Evolutionary conservation across 352 stramenopile genomes (phyloP).

Genomic region (Phytophthora fragariaefolia): DNA sequence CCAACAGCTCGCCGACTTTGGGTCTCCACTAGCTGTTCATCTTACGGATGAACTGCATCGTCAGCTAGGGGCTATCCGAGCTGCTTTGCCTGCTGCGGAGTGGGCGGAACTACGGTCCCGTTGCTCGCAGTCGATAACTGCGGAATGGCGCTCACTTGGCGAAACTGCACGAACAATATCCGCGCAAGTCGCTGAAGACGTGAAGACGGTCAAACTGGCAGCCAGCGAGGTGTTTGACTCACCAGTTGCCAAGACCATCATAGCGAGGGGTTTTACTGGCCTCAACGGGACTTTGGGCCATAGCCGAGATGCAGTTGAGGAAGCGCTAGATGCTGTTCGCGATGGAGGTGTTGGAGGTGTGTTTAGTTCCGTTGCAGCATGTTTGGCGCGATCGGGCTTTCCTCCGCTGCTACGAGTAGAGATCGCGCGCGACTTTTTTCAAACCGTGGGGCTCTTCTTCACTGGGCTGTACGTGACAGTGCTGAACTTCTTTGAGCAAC

Average conservation of each 20-base stretch:
- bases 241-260: slow-evolving; percentile 32
- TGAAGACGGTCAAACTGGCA: background rate
- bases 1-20: slow-evolving; percentile 31
- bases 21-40: slow-evolving; percentile 4
- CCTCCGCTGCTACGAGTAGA: slow-evolving; percentile 50
- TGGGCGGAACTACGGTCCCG: slow-evolving; percentile 14
- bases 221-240: slow-evolving; percentile 40
- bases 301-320: slow-evolving; percentile 39
- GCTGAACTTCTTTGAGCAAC: slow-evolving; percentile 22
- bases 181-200: background rate
- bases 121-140: slow-evolving; percentile 10
- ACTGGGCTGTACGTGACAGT: slow-evolving; percentile 41
- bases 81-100: slow-evolving; percentile 6
- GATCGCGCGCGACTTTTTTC: slow-evolving; percentile 55
- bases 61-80: background rate
- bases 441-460: slow-evolving; percentile 53
- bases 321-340: slow-evolving; percentile 27
- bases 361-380: slow-evolving; percentile 13
- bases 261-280: slow-evolving; percentile 29
- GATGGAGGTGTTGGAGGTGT: slow-evolving; percentile 21
- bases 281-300: slow-evolving; percentile 30
- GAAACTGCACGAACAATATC: slow-evolving; percentile 10
- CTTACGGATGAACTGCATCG: slow-evolving; percentile 11
- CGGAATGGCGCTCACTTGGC: slow-evolving; percentile 13
- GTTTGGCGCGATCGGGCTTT: slow-evolving; percentile 25